Evolutionary conservation across 108 stramenopile species (phyloP).

Genomic region (Pseudonitzschia multiseries): DNA sequence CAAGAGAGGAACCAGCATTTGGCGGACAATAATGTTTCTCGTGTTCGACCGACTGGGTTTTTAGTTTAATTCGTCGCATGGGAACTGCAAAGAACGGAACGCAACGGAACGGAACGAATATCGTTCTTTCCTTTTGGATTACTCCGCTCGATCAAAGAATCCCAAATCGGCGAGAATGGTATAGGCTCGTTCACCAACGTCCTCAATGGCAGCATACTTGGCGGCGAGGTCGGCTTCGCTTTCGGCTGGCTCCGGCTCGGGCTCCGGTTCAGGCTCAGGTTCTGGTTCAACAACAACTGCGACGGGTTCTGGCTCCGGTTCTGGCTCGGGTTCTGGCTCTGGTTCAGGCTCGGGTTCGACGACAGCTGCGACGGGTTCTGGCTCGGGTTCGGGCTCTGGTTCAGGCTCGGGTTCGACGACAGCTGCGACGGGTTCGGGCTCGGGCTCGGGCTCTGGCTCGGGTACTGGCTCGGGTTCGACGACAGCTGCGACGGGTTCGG

Average conservation of each 20-base stretch:
- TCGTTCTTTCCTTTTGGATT: neutral
- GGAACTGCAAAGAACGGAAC: too few species aligned
- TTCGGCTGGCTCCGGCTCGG: neutral
- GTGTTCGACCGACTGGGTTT: too few species aligned
- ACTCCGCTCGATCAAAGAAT: constrained; percentile 13
- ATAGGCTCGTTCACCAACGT: constrained; percentile 48
- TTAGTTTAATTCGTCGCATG: too few species aligned
- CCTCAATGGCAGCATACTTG: constrained; percentile 55
- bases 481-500: neutral
- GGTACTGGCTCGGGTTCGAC: neutral
- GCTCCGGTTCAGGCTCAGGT: neutral
- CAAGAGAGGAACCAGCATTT: too few species aligned
- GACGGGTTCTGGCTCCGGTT: constrained; percentile 4
- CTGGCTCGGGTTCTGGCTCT: neutral
- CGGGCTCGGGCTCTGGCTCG: neutral
- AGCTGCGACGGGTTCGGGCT: neutral
- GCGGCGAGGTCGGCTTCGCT: constrained; percentile 41
- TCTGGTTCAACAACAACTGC: too few species aligned
- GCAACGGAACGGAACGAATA: too few species aligned
- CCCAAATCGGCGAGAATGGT: constrained; percentile 55
- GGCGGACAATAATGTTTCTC: too few species aligned
- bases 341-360: constrained; percentile 1
- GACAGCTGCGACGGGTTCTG: neutral
- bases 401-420: neutral
- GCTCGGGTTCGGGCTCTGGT: neutral